Evolutionary conservation across 2,329 filamentous ascomycete species (phyloP), one percentile per base, ranked within the genome.

Genomic region (Exophiala oligosperma): DNA sequence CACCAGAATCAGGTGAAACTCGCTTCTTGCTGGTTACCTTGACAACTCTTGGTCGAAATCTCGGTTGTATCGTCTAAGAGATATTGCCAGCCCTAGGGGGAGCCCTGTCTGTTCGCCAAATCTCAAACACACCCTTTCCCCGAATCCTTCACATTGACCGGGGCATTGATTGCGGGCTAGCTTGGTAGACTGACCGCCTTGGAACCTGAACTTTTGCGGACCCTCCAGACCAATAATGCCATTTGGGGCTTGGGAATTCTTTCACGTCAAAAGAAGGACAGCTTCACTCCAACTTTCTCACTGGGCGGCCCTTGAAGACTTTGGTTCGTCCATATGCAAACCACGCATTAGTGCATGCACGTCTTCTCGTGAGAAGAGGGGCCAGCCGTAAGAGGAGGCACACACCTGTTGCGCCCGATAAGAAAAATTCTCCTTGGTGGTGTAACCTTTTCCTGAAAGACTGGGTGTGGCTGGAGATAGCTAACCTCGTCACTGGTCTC

Each of bases 191-290:
- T 56, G 40, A 56, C 53, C 53, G 57, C 44, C 57, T 44, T 21
- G 14, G 17, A 17, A 40, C 12, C 35, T 47, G 38, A 44, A 54
- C 38, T 47, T 48, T 43, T 50, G 49, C 51, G n/a, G 53, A 44
- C 49, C 52, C 41, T 54, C 37, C 51, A 11, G 53, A 44, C 52
- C 52, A 60, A 55, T 59, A 60, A 55, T 59, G 12, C 48, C 26
- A 49, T 49, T 52, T 52, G 44, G 17, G 8, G 28, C 24, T 47
- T 35, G 38, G 40, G 1, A 21, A 24, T 1, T 37, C 48, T 17
- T 17, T 44, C 49, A 55, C 52, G 52, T 55, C 43, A 49, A 49
- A 24, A 41, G 9, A 24, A 41, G 9, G 46, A 14, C 32, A 6
- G 46, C 46, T 29, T 48, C 46, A 48, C 9, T 14, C 5, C 9